Conservation (phyloP, 2,329 filamentous ascomycete species). For the Ophiostoma montium region DNA sequence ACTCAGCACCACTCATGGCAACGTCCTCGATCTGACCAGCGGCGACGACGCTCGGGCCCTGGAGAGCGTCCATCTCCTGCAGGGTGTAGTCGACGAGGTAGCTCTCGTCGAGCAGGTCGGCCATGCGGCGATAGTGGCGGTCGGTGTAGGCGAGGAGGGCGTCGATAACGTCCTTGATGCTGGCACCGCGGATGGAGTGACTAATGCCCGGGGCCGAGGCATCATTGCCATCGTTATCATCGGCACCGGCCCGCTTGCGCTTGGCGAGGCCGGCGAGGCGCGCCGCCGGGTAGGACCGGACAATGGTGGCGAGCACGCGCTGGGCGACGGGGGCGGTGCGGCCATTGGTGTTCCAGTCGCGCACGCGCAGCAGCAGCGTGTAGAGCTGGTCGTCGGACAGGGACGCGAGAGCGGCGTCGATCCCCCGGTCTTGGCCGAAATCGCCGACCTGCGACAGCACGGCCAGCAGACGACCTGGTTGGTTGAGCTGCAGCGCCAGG, state of each 20-base stretch:
- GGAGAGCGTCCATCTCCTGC: constrained; percentile 72
- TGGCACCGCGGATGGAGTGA: constrained; percentile 34
- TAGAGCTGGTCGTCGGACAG: constrained; percentile 80
- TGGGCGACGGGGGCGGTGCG: constrained; percentile 76
- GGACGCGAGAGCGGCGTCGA: constrained; percentile 70
- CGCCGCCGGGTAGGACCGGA: constrained; percentile 67
- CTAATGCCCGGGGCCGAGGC: constrained; percentile 23
- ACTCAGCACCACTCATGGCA: constrained; percentile 13
- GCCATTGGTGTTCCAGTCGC: constrained; percentile 97
- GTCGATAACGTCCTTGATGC: constrained; percentile 70
- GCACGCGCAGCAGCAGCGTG: constrained; percentile 61
- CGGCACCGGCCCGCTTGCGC: constrained; percentile 3
- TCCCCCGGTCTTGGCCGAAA: constrained; percentile 35
- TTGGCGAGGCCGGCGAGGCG: constrained; percentile 56
- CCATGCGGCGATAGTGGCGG: constrained; percentile 77
- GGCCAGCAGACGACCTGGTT: constrained; percentile 71
- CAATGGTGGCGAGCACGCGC: constrained; percentile 63
- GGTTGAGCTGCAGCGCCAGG: constrained; percentile 83
- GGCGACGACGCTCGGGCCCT: constrained; percentile 19
- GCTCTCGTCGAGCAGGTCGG: constrained; percentile 86
- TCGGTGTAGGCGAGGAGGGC: constrained; percentile 86
- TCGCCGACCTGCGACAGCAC: constrained; percentile 56
- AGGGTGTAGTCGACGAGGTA: constrained; percentile 90
- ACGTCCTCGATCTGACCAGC: constrained; percentile 14
- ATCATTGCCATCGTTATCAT: no score